Evolutionary conservation across 495 filamentous ascomycete genomes (phyloP).

Genomic region (Staphylotrichum tortipilum): DNA sequence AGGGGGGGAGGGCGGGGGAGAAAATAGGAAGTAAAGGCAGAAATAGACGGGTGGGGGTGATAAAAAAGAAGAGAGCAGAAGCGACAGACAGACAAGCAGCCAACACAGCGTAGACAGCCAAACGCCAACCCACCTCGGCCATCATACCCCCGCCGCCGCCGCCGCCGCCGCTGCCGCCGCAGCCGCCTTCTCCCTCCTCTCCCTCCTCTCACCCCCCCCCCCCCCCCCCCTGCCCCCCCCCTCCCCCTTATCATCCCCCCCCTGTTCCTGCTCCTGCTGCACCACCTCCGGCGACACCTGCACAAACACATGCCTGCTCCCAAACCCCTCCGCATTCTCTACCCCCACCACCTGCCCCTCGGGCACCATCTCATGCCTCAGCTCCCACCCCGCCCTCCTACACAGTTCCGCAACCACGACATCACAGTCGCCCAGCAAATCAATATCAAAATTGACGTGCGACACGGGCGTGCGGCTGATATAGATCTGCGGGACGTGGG

Average conservation of each 20-base stretch:
- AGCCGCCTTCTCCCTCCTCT: not conserved
- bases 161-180: not conserved
- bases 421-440: conserved; percentile 89
- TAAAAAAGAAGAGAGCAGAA: not conserved
- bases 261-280: not conserved
- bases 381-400: conserved; percentile 74
- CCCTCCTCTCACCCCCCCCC: not conserved
- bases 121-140: not conserved
- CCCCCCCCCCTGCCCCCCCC: not conserved
- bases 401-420: conserved; percentile 84
- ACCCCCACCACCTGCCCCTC: conserved; percentile 52
- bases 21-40: conserved; percentile 2
- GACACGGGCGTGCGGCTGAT: conserved; percentile 79
- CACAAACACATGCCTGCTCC: conserved; percentile 56
- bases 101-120: not conserved
- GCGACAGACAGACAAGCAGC: not conserved
- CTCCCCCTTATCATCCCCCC: not conserved
- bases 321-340: conserved; percentile 50
- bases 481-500: conserved; percentile 83
- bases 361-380: conserved; percentile 83
- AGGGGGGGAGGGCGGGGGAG: not conserved
- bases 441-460: conserved; percentile 91
- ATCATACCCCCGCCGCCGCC: not conserved
- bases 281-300: conserved; percentile 11
- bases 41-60: not conserved